Evolutionary conservation across 2,329 filamentous ascomycete genomes (phyloP), one percentile per base, ranked within the genome.

Genomic region (Monosporascus sp.): DNA sequence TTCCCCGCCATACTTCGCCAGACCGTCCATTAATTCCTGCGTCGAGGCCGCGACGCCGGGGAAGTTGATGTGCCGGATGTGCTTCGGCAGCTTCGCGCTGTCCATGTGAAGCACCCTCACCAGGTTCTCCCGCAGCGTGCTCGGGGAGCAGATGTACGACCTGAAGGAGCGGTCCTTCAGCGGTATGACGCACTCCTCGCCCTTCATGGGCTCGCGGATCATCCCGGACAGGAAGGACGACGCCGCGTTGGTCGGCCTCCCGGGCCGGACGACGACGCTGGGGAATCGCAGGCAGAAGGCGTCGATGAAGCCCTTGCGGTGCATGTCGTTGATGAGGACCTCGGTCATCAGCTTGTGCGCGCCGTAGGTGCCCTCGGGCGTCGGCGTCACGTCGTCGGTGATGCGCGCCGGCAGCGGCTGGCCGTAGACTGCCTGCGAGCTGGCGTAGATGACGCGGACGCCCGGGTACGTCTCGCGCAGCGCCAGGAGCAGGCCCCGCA

Each of bases 271-370:
- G 2, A 78, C 78, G 18, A 87, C 77, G 0, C 82, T 85, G 0
- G 84, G 83, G 49, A 87, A 80, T 0, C 84, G 79, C 48, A 83
- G 74, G 3, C 74, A 73, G 49, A 83, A 78, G 7, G 78, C 83
- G 53, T 82, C 79, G 53, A 86, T 76, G 52, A 79, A 77, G 1
- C 80, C 79, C 50, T 79, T 74, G 24, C 84, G 74, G 51, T 81
- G 82, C 67, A 85, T 80, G 57, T 86, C 83, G 67, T 86, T 86
- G 63, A 87, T 65, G 8, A 86, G 72, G 1, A 78, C 74, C 69
- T 87, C 84, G 53, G 78, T 80, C 66, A 85, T 77, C 55, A 85
- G 72, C 67, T 87, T 86, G 67, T 85, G 80, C 5, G 80, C 77
- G 37, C 84, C 84, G 63, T 86, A 86, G 15, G 80, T 84, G 40